These are phyloP conservation scores for Strombidium stylifer DNA, from an alignment of 73 alveolate genomes.

Conservation along the genomic window DNA sequence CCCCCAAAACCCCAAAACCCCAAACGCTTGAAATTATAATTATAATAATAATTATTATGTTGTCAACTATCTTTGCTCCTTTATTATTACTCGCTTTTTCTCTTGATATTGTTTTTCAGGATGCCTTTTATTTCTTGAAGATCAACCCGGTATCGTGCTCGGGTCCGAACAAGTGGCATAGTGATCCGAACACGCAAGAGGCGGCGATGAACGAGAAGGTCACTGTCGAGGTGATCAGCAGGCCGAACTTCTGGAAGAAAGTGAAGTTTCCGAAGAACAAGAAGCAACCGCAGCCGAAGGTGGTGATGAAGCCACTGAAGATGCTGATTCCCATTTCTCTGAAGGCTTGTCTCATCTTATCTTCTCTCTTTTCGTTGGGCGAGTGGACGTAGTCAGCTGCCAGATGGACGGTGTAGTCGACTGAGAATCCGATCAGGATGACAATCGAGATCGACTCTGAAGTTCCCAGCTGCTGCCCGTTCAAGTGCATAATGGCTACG, in stretches of 20 bases:
- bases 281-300: conserved; percentile 4
- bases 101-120: too few relatives aligned
- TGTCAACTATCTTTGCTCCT: too few relatives aligned
- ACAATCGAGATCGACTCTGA: conserved; percentile 21
- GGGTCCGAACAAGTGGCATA: not conserved
- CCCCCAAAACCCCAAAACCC: too few relatives aligned
- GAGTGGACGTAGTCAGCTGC: conserved; percentile 11
- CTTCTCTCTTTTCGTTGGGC: not conserved
- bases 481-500: conserved; percentile 15
- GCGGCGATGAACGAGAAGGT: not conserved
- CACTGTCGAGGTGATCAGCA: not conserved
- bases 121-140: too few relatives aligned
- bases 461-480: conserved; percentile 30
- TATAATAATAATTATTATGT: too few relatives aligned
- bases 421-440: conserved; percentile 30
- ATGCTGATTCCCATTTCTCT: conserved; percentile 24
- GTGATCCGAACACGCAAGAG: not conserved
- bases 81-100: too few relatives aligned
- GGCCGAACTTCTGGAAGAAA: not conserved
- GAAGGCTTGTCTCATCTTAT: conserved; percentile 2
- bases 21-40: too few relatives aligned
- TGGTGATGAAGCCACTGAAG: conserved; percentile 33
- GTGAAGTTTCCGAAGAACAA: not conserved
- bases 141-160: not conserved
- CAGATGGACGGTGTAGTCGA: conserved; percentile 37